phyloP scores from a whole-genome alignment of 2,329 filamentous ascomycete genomes.

The Fusarium sp. region DNA sequence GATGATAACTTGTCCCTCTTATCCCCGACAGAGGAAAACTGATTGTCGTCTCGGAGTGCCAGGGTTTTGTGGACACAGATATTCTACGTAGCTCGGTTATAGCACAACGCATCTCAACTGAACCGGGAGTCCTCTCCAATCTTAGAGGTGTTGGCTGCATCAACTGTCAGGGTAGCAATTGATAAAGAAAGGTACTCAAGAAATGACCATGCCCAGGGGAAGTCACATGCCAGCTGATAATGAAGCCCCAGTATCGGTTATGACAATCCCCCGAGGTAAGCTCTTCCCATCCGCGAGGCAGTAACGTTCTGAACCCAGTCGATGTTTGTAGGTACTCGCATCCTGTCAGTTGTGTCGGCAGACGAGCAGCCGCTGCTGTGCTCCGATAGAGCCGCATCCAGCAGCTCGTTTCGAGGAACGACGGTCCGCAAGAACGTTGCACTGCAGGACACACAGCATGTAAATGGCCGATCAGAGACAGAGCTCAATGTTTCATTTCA shows the following conservation, averaged over 20 bases:
- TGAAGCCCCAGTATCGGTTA: background rate
- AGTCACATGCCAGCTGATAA: background rate
- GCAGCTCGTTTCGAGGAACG: conserved; percentile 15
- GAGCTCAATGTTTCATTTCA: conserved; percentile 3
- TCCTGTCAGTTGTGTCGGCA: conserved; percentile 3
- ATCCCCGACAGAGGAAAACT: background rate
- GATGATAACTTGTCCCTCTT: background rate
- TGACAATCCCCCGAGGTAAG: background rate
- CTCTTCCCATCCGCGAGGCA: background rate
- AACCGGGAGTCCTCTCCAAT: background rate
- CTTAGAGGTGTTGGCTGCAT: background rate
- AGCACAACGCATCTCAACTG: background rate
- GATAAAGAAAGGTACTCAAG: background rate
- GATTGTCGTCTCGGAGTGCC: background rate
- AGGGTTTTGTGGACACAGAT: background rate
- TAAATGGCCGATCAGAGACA: conserved; percentile 16
- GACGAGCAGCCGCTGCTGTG: conserved; percentile 12
- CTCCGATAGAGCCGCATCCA: conserved; percentile 30
- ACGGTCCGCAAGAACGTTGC: conserved; percentile 12
- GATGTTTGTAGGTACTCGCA: background rate
- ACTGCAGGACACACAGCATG: conserved; percentile 20
- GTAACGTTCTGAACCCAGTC: background rate
- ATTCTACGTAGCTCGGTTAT: background rate
- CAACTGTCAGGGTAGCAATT: background rate
- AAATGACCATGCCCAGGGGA: background rate